Evolutionary conservation across 139 green algal genomes (phyloP), one percentile per base, ranked within the genome.

Genomic region (Ettlia oleoabundans): DNA sequence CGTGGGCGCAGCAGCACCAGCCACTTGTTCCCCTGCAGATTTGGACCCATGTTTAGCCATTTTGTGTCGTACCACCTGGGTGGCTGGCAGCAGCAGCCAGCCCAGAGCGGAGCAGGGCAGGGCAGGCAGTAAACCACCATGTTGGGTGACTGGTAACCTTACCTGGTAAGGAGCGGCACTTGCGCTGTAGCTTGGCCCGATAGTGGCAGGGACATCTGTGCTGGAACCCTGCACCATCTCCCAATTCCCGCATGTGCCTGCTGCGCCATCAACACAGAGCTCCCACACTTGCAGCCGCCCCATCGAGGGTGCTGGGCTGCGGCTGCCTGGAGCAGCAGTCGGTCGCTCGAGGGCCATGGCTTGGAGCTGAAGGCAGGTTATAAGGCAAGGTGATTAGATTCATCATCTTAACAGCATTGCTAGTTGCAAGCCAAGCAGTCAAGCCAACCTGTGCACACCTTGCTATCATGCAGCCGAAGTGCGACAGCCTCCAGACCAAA

Each of bases 1-100:
- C n/a, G n/a, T n/a, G n/a, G n/a, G n/a, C n/a, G 40, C 68, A 61
- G 21, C 68, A 58, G 28, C 41, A 55, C 68, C 40, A 76, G 41
- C 68, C 68, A 76, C 26, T 40, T 8, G 28, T 6, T 37, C 40
- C 41, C 68, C 68, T 76, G 68, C 68, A 61, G 1, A 15, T n/a
- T n/a, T n/a, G n/a, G n/a, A n/a, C n/a, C n/a, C n/a, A n/a, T n/a
- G n/a, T n/a, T n/a, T n/a, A n/a, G n/a, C n/a, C n/a, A n/a, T n/a
- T n/a, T n/a, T n/a, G n/a, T n/a, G n/a, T n/a, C n/a, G n/a, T n/a
- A n/a, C n/a, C n/a, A n/a, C n/a, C n/a, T n/a, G n/a, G n/a, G n/a
- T n/a, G n/a, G n/a, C n/a, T n/a, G n/a, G n/a, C n/a, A n/a, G n/a
- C n/a, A n/a, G n/a, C n/a, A n/a, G n/a, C n/a, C n/a, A n/a, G n/a